A percentile compares a stretch with the other conserved stretches of the same genome.
Evolutionary conservation across 306 rosid genomes (phyloP).

Genomic region (Delonix regia): DNA sequence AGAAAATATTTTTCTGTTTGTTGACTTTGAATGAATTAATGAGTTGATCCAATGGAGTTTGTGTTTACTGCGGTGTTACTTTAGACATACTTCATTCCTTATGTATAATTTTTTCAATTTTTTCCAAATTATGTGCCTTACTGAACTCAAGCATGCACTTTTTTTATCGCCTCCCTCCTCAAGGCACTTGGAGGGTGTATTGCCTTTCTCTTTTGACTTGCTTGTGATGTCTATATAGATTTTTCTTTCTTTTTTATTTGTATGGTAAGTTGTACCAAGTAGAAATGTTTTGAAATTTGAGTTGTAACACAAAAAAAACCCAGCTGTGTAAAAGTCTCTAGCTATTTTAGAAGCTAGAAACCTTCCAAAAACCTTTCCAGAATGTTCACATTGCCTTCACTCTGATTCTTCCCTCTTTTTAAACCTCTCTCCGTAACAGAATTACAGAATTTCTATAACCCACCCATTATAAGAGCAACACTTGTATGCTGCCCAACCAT

Average conservation of each 20-base stretch:
- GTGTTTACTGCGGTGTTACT: background rate
- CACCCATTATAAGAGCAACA: background rate
- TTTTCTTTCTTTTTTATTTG: background rate
- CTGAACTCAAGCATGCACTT: background rate
- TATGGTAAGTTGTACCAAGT: background rate
- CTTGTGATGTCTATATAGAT: background rate
- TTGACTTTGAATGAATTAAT: background rate
- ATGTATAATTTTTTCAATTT: background rate
- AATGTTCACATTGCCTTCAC: background rate
- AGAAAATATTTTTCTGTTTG: no score
- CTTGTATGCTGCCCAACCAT: background rate
- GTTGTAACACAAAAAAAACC: background rate
- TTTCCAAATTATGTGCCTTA: background rate
- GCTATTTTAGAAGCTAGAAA: background rate
- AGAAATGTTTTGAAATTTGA: background rate
- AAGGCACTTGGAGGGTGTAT: background rate
- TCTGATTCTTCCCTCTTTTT: background rate
- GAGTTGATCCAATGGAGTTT: background rate
- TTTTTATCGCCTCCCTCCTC: background rate
- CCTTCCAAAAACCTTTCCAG: background rate
- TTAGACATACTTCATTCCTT: background rate
- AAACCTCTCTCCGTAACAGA: background rate
- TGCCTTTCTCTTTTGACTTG: background rate
- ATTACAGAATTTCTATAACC: background rate
- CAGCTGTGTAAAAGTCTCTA: background rate